Percentiles rank a stretch among this genome's conserved stretches.
Evolutionary conservation across 2,329 filamentous ascomycete genomes (phyloP).

Genomic region (Hypoxylon sp.): DNA sequence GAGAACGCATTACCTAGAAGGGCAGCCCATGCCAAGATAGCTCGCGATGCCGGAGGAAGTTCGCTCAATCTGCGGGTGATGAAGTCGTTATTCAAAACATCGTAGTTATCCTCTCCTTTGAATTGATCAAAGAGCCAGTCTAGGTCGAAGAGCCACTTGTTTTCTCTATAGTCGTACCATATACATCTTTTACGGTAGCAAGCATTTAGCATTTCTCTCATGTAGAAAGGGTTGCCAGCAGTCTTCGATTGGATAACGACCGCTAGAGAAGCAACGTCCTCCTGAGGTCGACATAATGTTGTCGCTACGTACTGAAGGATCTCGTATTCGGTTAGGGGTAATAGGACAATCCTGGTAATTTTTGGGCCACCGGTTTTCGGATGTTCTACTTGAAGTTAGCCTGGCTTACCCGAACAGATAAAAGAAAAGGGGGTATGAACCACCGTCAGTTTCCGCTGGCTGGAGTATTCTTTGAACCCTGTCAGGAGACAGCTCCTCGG

Average conservation of each 20-base stretch:
- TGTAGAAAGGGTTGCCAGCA: conserved; percentile 89
- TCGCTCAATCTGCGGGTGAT: conserved; percentile 83
- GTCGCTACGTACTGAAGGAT: conserved; percentile 85
- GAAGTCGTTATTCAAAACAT: conserved; percentile 85
- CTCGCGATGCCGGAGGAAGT: conserved; percentile 78
- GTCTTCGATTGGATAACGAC: conserved; percentile 91
- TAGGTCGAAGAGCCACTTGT: conserved; percentile 85
- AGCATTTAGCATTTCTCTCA: conserved; percentile 89
- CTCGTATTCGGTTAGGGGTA: conserved; percentile 81
- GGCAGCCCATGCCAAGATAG: conserved; percentile 88
- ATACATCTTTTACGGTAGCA: conserved; percentile 90
- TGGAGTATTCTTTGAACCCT: conserved; percentile 68
- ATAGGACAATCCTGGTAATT: conserved; percentile 78
- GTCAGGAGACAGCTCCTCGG: conserved; percentile 72
- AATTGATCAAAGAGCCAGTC: conserved; percentile 90
- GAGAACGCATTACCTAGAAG: conserved; percentile 86
- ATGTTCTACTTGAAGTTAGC: conserved; percentile 55
- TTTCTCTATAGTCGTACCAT: conserved; percentile 89
- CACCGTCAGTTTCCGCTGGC: conserved; percentile 67
- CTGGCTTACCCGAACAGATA: not conserved
- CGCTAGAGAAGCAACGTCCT: conserved; percentile 81
- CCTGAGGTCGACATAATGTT: conserved; percentile 79
- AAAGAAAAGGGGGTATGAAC: conserved; percentile 18
- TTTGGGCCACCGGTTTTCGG: conserved; percentile 64
- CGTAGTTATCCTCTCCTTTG: conserved; percentile 80